Conservation (phyloP, 1,284 basidiomycete genomes). For the Veloporphyrellus conicus region DNA sequence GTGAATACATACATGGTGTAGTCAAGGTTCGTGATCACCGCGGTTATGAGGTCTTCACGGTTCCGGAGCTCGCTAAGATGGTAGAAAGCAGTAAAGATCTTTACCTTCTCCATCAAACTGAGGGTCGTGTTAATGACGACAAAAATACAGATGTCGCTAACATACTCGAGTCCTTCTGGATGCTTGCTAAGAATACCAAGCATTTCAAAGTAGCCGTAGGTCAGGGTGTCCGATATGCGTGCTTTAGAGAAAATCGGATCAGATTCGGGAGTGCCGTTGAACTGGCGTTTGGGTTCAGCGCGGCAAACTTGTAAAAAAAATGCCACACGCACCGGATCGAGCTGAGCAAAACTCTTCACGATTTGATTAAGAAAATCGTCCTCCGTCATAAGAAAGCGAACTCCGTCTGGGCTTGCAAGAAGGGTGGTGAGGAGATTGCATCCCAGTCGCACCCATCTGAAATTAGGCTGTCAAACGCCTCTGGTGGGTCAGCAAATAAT, state of each 20-base stretch:
- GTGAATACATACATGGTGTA: slow-evolving; percentile 68
- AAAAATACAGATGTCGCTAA: slow-evolving; percentile 16
- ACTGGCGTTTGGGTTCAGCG: slow-evolving; percentile 39
- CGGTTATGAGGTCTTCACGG: slow-evolving; percentile 87
- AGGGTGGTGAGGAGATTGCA: slow-evolving; percentile 82
- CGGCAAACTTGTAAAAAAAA: background rate
- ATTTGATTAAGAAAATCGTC: slow-evolving; percentile 87
- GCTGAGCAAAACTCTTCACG: slow-evolving; percentile 82
- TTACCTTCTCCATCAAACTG: slow-evolving; percentile 86
- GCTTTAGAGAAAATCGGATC: slow-evolving; percentile 86
- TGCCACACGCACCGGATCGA: slow-evolving; percentile 72
- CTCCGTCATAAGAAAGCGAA: slow-evolving; percentile 75
- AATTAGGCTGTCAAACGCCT: slow-evolving; percentile 52
- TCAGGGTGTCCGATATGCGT: slow-evolving; percentile 79
- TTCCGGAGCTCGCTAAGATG: slow-evolving; percentile 87
- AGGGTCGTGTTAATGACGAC: slow-evolving; percentile 3
- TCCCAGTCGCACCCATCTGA: slow-evolving; percentile 81
- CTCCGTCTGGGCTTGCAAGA: slow-evolving; percentile 78
- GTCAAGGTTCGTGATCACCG: slow-evolving; percentile 89
- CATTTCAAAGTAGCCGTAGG: slow-evolving; percentile 95
- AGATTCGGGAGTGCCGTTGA: slow-evolving; percentile 60
- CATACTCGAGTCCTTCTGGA: slow-evolving; percentile 85
- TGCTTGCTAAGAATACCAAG: slow-evolving; percentile 85
- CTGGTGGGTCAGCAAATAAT: background rate
- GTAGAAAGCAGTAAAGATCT: slow-evolving; percentile 93